Evolutionary conservation across 768 basidiomycete species (phyloP).

Genomic region (Chlorophyllum brunneum): DNA sequence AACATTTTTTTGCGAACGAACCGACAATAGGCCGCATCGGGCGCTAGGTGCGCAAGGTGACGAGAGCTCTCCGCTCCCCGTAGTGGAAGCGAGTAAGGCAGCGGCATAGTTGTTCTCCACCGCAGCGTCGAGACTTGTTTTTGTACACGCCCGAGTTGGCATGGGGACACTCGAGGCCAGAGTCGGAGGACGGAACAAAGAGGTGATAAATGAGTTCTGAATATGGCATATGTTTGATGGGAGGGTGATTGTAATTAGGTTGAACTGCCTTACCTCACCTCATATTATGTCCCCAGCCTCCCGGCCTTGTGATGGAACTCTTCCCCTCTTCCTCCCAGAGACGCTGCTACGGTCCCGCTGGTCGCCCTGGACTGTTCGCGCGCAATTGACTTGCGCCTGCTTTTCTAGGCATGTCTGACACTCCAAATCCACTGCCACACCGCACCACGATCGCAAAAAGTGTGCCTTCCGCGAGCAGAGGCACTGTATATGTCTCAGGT

Average conservation of each 20-base stretch:
- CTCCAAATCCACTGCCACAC: not conserved
- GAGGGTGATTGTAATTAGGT: not conserved
- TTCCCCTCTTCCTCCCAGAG: not conserved
- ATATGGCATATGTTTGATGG: not conserved
- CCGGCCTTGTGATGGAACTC: not conserved
- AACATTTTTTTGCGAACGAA: not conserved
- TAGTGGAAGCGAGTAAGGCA: not conserved
- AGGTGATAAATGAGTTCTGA: not conserved
- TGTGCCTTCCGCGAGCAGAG: not conserved
- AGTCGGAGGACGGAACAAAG: not conserved
- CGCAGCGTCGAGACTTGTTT: not conserved
- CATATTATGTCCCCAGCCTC: slow-evolving; percentile 1
- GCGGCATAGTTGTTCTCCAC: no score
- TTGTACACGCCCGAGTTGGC: not conserved
- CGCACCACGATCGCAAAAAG: not conserved
- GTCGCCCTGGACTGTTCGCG: slow-evolving; percentile 1
- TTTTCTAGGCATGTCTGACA: not conserved
- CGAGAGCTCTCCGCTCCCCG: no score
- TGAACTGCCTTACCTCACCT: not conserved
- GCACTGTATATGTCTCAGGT: not conserved
- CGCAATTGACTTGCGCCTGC: slow-evolving; percentile 16
- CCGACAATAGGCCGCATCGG: not conserved
- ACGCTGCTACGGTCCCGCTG: slow-evolving; percentile 10
- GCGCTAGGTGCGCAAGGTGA: not conserved
- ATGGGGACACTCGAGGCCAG: not conserved